Evolutionary conservation across 2,329 filamentous ascomycete species (phyloP), one percentile per base, ranked within the genome.

Genomic region (Talaromyces sp.): DNA sequence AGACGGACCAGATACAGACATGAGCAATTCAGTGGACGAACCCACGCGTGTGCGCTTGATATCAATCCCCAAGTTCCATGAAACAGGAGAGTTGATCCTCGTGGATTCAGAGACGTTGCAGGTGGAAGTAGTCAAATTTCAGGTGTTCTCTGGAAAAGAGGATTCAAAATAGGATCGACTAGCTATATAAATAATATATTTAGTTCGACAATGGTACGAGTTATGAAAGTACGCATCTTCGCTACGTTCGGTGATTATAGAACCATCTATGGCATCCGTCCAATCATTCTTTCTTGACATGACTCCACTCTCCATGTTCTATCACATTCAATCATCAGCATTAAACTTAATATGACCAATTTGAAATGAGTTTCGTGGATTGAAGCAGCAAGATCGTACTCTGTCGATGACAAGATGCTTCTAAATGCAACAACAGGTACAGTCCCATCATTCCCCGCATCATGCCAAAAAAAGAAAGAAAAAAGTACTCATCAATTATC

Each of bases 61-160:
- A n/a, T 83, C 91, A 0, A 84, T 99, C 42, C 96, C 96, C 0
- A 88, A 84, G 23, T 99, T 98, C 72, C 82, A 84, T 1, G 82
- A 89, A 66, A 92, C 89, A 0, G 88, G 88, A 18, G 88, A 96
- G 77, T 71, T 99, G 23, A 86, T 97, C 0, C 71, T 99, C 58
- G 79, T 99, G 11, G 93, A 99, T 77, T 81, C 86, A 52, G 93
- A 98, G 76, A 96, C 90, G 1, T 76, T 97, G 64, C 90, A 93
- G 54, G 87, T 90, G 0, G 88, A 92, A 67, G 80, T 84, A 56
- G 80, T 97, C 23, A 87, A 85, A 70, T 82, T 86, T 68, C 79
- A 79, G 28, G 63, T 79, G 23, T 76, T 80, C 67, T 65, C 69
- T 6, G 74, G 73, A 14, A 63, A 72, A 39, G 69, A 76, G 63